Conservation (phyloP, 2,329 filamentous ascomycete genomes). For the Pleurostoma richardsiae region DNA sequence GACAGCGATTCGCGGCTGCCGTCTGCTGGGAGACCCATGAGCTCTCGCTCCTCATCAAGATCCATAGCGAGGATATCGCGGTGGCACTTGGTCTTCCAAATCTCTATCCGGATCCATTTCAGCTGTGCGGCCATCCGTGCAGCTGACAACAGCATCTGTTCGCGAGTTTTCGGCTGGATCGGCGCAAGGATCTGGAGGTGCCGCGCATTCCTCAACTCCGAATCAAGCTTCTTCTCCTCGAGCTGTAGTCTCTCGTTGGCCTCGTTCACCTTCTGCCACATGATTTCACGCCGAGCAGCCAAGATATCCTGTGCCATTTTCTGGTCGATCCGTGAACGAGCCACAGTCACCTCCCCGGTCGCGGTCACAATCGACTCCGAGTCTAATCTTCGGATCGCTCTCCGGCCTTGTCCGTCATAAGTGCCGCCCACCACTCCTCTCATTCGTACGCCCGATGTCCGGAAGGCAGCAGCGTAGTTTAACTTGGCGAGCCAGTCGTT, state of each 20-base stretch:
- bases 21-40: slow-evolving; percentile 24
- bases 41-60: slow-evolving; percentile 68
- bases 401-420: slow-evolving; percentile 75
- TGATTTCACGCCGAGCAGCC: slow-evolving; percentile 73
- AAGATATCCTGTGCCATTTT: slow-evolving; percentile 86
- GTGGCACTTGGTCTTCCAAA: slow-evolving; percentile 89
- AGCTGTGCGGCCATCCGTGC: slow-evolving; percentile 80
- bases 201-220: slow-evolving; percentile 79
- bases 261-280: slow-evolving; percentile 78
- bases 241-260: slow-evolving; percentile 72
- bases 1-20: slow-evolving; percentile 6
- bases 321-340: slow-evolving; percentile 68
- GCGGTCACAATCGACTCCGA: slow-evolving; percentile 64
- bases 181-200: slow-evolving; percentile 87
- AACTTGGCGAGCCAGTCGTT: slow-evolving; percentile 96
- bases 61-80: slow-evolving; percentile 83
- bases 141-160: slow-evolving; percentile 79
- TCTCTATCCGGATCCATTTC: slow-evolving; percentile 91
- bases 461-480: slow-evolving; percentile 93
- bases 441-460: slow-evolving; percentile 86
- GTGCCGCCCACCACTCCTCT: slow-evolving; percentile 78
- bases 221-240: slow-evolving; percentile 73
- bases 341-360: slow-evolving; percentile 68
- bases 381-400: slow-evolving; percentile 68
- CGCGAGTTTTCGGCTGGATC: slow-evolving; percentile 83